These are phyloP conservation scores for Nicotiana obtusifolia DNA, from an alignment of 257 asterid genomes.

Conservation along the genomic window DNA sequence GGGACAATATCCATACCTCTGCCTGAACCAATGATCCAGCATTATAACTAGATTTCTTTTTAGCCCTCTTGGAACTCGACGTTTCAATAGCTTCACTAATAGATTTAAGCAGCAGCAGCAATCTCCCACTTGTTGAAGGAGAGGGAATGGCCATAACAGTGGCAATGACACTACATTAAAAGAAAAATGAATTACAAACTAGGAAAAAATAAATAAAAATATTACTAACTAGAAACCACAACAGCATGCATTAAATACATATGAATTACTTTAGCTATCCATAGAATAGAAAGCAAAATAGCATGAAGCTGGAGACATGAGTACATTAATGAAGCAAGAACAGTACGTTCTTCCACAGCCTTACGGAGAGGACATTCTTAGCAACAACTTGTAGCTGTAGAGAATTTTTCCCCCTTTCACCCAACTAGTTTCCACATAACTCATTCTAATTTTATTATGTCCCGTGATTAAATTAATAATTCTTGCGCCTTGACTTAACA, in stretches of 20 bases:
- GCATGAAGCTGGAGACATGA: background rate
- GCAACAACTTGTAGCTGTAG: background rate
- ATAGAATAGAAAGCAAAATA: constrained; percentile 8
- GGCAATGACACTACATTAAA: constrained; percentile 60
- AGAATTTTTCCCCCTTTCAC: background rate
- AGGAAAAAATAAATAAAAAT: background rate
- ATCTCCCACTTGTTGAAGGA: constrained; percentile 67
- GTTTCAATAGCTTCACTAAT: constrained; percentile 45
- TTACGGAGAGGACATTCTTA: background rate
- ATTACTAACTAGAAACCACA: background rate
- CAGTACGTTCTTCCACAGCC: background rate
- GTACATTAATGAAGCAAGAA: background rate
- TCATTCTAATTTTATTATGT: background rate
- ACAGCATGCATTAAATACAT: constrained; percentile 11
- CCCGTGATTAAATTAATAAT: background rate
- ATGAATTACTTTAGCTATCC: background rate
- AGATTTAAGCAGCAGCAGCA: constrained; percentile 67
- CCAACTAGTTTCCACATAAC: background rate
- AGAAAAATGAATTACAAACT: constrained; percentile 1
- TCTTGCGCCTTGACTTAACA: background rate
- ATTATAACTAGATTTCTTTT: constrained; percentile 55
- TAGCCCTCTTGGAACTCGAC: constrained; percentile 70
- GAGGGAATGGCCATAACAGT: constrained; percentile 65
- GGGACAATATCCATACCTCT: constrained; percentile 45
- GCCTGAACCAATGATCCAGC: constrained; percentile 76